These are phyloP conservation scores for Saprolegnia parasitica DNA, from an alignment of 352 stramenopile species.

Conservation along the genomic window DNA sequence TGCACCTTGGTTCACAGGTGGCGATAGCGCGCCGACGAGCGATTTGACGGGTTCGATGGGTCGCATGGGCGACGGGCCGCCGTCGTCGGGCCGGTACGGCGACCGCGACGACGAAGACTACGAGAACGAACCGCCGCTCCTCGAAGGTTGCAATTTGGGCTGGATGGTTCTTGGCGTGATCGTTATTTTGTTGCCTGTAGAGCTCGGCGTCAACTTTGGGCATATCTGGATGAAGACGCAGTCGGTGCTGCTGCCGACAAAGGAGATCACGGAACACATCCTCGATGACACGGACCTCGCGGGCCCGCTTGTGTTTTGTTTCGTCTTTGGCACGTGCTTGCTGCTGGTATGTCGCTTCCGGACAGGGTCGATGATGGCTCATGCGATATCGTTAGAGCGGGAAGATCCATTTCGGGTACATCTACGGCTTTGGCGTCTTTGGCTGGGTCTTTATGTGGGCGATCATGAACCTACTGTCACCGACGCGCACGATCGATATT, in stretches of 20 bases:
- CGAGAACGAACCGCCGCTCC: constrained; percentile 93
- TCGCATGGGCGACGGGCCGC: constrained; percentile 8
- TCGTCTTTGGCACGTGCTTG: constrained; percentile 93
- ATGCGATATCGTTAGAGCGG: constrained; percentile 41
- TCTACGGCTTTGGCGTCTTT: constrained; percentile 98
- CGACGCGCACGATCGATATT: constrained; percentile 83
- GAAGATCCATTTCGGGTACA: constrained; percentile 98
- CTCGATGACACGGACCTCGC: constrained; percentile 91
- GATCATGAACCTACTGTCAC: constrained; percentile 94
- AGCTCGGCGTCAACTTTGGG: constrained; percentile 96
- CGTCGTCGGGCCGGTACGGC: neutral
- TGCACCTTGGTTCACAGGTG: neutral
- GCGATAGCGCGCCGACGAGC: neutral
- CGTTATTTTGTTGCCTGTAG: constrained; percentile 34
- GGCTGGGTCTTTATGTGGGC: constrained; percentile 94
- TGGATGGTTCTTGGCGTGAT: neutral
- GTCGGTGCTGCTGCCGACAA: constrained; percentile 92
- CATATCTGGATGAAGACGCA: constrained; percentile 97
- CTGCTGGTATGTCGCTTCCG: constrained; percentile 60
- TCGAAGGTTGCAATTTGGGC: constrained; percentile 70
- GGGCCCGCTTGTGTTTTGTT: constrained; percentile 92
- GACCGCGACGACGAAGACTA: constrained; percentile 80
- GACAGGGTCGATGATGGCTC: constrained; percentile 8
- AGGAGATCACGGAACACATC: constrained; percentile 85
- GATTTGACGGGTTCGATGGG: constrained; percentile 13